phyloP scores from a whole-genome alignment of 73 alveolate species.

The Paraurostyla sp. region DNA sequence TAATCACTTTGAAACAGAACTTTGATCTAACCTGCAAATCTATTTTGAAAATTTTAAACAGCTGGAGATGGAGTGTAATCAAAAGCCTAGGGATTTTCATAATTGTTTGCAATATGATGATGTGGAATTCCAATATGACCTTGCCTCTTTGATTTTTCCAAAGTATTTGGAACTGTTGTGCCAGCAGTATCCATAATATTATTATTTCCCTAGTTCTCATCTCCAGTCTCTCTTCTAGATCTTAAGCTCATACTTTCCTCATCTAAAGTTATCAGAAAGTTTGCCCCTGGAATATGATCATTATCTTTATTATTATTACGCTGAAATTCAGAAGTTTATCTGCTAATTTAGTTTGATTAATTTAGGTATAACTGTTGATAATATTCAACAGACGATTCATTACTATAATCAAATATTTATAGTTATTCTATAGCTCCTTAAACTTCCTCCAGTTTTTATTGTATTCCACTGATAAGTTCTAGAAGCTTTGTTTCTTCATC shows the following conservation, averaged over 20 bases:
- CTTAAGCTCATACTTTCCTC: not conserved
- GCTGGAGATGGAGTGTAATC: too few relatives aligned
- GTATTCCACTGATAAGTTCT: not conserved
- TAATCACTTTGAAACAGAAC: too few relatives aligned
- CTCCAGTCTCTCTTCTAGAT: not conserved
- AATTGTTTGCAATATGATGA: not conserved
- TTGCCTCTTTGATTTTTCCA: not conserved
- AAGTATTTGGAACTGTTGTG: constrained; percentile 10
- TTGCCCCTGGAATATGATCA: too few relatives aligned
- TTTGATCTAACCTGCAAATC: too few relatives aligned
- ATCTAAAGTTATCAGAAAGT: too few relatives aligned
- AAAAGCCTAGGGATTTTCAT: not conserved
- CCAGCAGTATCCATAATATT: too few relatives aligned
- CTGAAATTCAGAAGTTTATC: not conserved
- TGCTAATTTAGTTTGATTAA: not conserved
- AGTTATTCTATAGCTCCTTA: constrained; percentile 24
- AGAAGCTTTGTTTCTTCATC: constrained; percentile 2
- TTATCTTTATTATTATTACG: not conserved
- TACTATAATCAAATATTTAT: not conserved
- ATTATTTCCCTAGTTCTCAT: not conserved
- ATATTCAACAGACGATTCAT: not conserved
- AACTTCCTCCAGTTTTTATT: constrained; percentile 15
- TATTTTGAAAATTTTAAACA: too few relatives aligned
- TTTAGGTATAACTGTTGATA: not conserved
- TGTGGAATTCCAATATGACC: too few relatives aligned